Conservation (phyloP, 129 eudicot species). For the carrot (Daucus carota) region DH1_v3.0 NC_030389.2:45172001-45172500, state of each 20-base stretch:
- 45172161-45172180: conserved; percentile 93
- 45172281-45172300: conserved; percentile 97
- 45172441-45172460: neutral
- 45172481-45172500: neutral
- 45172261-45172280: conserved; percentile 26
- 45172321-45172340: conserved; percentile 99
- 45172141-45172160: conserved; percentile 99
- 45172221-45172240: neutral
- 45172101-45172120: conserved; percentile 9
- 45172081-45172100: neutral
- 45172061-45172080: neutral
- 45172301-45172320: conserved; percentile 81
- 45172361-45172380: conserved; percentile 97
- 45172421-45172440: conserved; percentile 60
- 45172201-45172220: neutral
- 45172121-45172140: conserved; percentile 99
- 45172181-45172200: conserved; percentile 60
- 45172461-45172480: neutral
- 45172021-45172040: neutral
- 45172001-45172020: conserved; percentile 61
- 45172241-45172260: neutral
- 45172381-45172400: conserved; percentile 86
- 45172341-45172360: conserved; percentile 89
- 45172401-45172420: conserved; percentile 87
- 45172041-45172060: neutral